These are phyloP conservation scores for Adansonia rubrostipa DNA, from an alignment of 441 rosid species.

Conservation along the genomic window DNA sequence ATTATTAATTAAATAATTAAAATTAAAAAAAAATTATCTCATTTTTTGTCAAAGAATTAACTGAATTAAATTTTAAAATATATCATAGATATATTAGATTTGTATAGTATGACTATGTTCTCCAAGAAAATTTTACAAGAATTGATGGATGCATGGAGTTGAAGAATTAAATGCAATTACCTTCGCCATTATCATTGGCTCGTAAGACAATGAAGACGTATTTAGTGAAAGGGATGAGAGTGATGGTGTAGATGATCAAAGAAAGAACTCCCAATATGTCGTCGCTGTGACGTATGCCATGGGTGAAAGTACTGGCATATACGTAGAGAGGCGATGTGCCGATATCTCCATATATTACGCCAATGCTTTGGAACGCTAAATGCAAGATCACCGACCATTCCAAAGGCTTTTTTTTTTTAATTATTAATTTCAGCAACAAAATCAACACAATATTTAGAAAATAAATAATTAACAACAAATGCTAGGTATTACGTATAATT, in stretches of 20 bases:
- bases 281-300: slow-evolving; percentile 36
- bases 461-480: too few species aligned
- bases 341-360: slow-evolving; percentile 48
- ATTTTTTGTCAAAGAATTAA: too few species aligned
- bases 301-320: slow-evolving; percentile 42
- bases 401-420: too few species aligned
- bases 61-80: too few species aligned
- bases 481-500: too few species aligned
- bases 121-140: too few species aligned
- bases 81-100: too few species aligned
- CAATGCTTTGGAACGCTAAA: slow-evolving; percentile 47
- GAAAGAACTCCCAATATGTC: slow-evolving; percentile 46
- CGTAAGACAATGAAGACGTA: slow-evolving; percentile 43
- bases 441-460: too few species aligned
- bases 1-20: too few species aligned
- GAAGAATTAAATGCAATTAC: slow-evolving; percentile 16
- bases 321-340: slow-evolving; percentile 54
- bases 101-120: too few species aligned
- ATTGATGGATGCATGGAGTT: not conserved
- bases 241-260: slow-evolving; percentile 42
- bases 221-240: slow-evolving; percentile 42
- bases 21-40: too few species aligned
- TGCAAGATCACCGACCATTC: slow-evolving; percentile 50
- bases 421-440: too few species aligned
- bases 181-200: slow-evolving; percentile 48